These are phyloP conservation scores for Neonectria faginata DNA, from an alignment of 2,329 filamentous ascomycete genomes.

Conservation along the genomic window DNA sequence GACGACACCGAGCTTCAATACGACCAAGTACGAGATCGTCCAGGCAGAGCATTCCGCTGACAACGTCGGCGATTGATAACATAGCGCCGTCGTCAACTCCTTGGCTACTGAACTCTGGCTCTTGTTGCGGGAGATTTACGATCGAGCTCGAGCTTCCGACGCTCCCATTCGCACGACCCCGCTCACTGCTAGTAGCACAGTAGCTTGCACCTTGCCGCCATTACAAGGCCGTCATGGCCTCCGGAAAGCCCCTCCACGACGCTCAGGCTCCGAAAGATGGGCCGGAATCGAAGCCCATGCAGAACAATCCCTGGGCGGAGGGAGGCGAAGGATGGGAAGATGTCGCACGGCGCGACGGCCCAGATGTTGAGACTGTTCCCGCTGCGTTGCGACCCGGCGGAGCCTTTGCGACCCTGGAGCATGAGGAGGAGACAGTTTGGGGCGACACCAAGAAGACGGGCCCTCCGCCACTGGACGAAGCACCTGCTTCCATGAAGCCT, in stretches of 20 bases:
- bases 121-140: slow-evolving; percentile 18
- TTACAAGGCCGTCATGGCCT: slow-evolving; percentile 25
- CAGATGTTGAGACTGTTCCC: slow-evolving; percentile 40
- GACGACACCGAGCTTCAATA: slow-evolving; percentile 40
- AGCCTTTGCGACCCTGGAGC: slow-evolving; percentile 33
- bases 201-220: slow-evolving; percentile 23
- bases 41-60: slow-evolving; percentile 9
- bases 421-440: slow-evolving; percentile 50
- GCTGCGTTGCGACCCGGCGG: slow-evolving; percentile 50
- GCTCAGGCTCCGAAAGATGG: slow-evolving; percentile 16
- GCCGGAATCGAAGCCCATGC: slow-evolving; percentile 27
- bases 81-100: not conserved
- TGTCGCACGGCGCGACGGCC: slow-evolving; percentile 31
- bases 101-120: not conserved
- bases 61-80: not conserved
- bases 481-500: slow-evolving; percentile 51
- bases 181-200: slow-evolving; percentile 26
- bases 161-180: slow-evolving; percentile 31
- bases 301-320: slow-evolving; percentile 44
- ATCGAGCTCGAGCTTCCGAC: slow-evolving; percentile 12
- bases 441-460: slow-evolving; percentile 41
- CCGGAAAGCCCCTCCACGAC: slow-evolving; percentile 24
- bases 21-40: slow-evolving; percentile 12
- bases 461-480: slow-evolving; percentile 29
- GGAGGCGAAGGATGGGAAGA: slow-evolving; percentile 43